These are phyloP conservation scores for Daedalea quercina DNA, from an alignment of 768 basidiomycete genomes.

Conservation along the genomic window DNA sequence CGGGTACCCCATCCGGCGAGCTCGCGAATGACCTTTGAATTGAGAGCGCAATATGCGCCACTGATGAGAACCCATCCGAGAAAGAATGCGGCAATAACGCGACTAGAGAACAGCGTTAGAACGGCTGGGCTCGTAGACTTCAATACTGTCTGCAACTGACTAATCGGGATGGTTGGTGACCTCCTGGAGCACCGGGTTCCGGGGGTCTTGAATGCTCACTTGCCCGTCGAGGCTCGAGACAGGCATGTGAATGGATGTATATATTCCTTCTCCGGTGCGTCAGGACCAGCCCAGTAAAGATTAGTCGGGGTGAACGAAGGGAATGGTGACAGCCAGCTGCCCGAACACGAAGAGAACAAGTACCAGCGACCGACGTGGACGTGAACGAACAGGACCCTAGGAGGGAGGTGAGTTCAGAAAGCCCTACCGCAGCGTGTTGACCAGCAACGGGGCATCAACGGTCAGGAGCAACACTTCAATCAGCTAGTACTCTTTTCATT, in stretches of 20 bases:
- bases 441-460: constrained; percentile 2
- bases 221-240: neutral
- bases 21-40: constrained; percentile 17
- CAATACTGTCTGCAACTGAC: constrained; percentile 17
- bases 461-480: neutral
- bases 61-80: constrained; percentile 35
- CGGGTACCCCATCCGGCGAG: neutral
- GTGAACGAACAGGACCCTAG: neutral
- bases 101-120: constrained; percentile 19
- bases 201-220: constrained; percentile 3
- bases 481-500: neutral
- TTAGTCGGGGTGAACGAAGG: neutral
- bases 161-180: constrained; percentile 28
- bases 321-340: constrained; percentile 12
- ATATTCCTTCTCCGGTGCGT: neutral
- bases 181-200: constrained; percentile 14
- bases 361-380: neutral
- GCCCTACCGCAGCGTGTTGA: neutral
- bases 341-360: neutral
- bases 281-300: constrained; percentile 6
- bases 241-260: neutral
- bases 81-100: constrained; percentile 31
- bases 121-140: neutral
- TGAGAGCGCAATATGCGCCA: constrained; percentile 22
- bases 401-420: neutral